Evolutionary conservation across 2,329 filamentous ascomycete species (phyloP).

Genomic region (Colletotrichum simmondsii): DNA sequence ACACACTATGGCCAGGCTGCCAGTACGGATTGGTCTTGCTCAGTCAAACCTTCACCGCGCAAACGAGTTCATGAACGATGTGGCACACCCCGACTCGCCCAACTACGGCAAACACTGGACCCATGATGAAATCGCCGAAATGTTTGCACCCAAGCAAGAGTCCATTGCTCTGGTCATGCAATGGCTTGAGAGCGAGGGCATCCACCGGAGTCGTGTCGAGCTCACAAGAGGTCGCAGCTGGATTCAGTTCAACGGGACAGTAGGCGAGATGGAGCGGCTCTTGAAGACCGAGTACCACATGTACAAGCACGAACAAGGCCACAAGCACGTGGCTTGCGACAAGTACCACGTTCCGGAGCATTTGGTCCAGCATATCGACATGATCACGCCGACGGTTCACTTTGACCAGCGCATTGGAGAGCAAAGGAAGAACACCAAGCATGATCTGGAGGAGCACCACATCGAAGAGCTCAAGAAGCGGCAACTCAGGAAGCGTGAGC

Average conservation of each 20-base stretch:
- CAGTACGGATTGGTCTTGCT: constrained; percentile 35
- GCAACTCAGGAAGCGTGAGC: constrained; percentile 20
- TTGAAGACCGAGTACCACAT: constrained; percentile 64
- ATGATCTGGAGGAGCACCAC: constrained; percentile 38
- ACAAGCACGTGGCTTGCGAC: constrained; percentile 53
- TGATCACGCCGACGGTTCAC: constrained; percentile 53
- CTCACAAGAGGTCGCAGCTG: constrained; percentile 63
- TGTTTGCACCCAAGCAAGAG: constrained; percentile 54
- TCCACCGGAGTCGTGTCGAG: constrained; percentile 56
- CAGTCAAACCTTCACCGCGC: constrained; percentile 35
- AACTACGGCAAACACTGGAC: constrained; percentile 61
- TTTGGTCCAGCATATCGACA: constrained; percentile 50
- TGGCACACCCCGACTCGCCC: constrained; percentile 51
- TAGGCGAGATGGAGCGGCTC: constrained; percentile 62
- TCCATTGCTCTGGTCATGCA: constrained; percentile 60
- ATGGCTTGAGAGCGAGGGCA: constrained; percentile 66
- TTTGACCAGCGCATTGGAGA: constrained; percentile 46
- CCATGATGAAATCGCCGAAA: constrained; percentile 52
- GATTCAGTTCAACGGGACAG: constrained; percentile 65
- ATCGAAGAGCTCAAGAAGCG: constrained; percentile 40
- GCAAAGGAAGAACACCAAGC: constrained; percentile 38
- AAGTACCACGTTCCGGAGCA: constrained; percentile 52
- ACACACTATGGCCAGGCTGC: constrained; percentile 27
- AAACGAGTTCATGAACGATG: constrained; percentile 36
- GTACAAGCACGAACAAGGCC: constrained; percentile 53